Conservation (phyloP, 176 grass and related monocot species). For the Juncus inflexus region DNA sequence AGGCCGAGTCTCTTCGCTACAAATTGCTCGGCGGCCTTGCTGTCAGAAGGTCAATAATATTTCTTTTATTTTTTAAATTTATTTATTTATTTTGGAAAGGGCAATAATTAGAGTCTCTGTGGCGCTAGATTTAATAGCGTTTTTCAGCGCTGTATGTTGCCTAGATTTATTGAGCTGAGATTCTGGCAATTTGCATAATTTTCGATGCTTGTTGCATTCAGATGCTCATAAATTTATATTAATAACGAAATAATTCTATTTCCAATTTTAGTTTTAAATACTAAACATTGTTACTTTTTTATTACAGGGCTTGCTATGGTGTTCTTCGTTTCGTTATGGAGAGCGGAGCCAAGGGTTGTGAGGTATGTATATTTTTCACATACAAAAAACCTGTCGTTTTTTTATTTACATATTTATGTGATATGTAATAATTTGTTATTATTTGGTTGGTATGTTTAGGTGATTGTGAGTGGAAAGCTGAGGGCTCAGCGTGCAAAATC, state of each 20-base stretch:
- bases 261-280: too few species aligned
- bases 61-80: not conserved
- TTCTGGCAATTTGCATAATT: too few species aligned
- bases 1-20: constrained; percentile 75
- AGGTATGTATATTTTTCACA: constrained; percentile 32
- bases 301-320: constrained; percentile 85
- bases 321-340: constrained; percentile 94
- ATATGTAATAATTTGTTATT: not conserved
- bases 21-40: constrained; percentile 80
- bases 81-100: too few species aligned
- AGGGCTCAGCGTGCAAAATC: constrained; percentile 86
- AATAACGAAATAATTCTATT: too few species aligned
- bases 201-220: too few species aligned
- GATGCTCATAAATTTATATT: too few species aligned
- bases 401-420: not conserved
- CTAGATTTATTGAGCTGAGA: too few species aligned
- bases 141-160: too few species aligned
- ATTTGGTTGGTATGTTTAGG: constrained; percentile 21
- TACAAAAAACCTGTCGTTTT: not conserved
- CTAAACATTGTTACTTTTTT: not conserved
- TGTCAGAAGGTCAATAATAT: constrained; percentile 54
- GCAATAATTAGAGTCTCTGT: too few species aligned
- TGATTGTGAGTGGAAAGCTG: constrained; percentile 85
- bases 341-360: constrained; percentile 90
- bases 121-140: too few species aligned